Evolutionary conservation across 1,284 basidiomycete genomes (phyloP), one percentile per base, ranked within the genome.

Genomic region (Irpex lacteus): DNA sequence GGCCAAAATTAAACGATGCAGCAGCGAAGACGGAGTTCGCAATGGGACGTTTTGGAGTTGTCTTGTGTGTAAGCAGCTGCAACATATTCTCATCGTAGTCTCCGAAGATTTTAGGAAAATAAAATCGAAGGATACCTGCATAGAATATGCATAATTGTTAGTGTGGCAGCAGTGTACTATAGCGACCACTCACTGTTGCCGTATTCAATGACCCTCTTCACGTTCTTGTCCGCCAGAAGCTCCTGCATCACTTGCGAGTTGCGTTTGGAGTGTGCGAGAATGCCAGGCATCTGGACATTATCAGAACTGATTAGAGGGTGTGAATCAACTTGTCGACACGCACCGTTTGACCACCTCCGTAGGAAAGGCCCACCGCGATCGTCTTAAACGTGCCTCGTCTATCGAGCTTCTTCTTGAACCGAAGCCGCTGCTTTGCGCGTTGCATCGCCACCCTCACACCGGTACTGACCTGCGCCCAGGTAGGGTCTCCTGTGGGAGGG

Each of bases 261-360:
- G 44, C 49, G 59, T 32, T 26, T 50, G 2, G 38, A 49, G 9
- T 60, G 59, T 5, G 38, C 11, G 18, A 60, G 59, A 5, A 9
- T 34, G 3, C 44, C 44, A 3, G 44, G 18, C 5, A 26, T 13
- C 59, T 60, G 7, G 7, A 34, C 9, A 18, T 21, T 9, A 32
- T 18, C 49, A 60, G 44, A 36, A 21, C 26, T 44, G 9, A 6
- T 13, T 26, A 9, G 5, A 26, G 19, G n/a, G 6, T 18, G 18
- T 44, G 9, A 11, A 60, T 38, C 21, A 21, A 21, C 21, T 21
- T 21, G 21, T 21, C 21, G 6, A 38, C 21, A 21, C 44, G 5
- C n/a, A 47, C 60, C 60, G 37, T 60, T 21, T 60, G 60, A 9
- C 60, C 60, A 11, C 60, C 60, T 5, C 60, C 60, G 19, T 60